phyloP scores from a whole-genome alignment of 192 early-diverging fungal genomes.

The Linnemannia hyalina region DNA sequence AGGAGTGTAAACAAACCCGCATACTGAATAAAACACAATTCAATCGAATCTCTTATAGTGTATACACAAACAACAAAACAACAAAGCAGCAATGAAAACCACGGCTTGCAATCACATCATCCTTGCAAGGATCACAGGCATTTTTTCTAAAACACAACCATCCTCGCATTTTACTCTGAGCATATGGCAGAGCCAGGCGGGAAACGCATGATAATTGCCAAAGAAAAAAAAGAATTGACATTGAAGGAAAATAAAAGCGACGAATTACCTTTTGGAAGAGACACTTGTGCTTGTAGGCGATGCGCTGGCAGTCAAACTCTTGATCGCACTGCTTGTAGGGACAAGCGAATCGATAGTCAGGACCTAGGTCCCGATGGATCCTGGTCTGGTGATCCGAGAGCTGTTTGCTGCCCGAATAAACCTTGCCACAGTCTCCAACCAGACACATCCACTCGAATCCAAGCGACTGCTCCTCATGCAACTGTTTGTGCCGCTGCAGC shows the following conservation, averaged over 20 bases:
- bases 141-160: not conserved
- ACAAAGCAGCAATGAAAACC: not conserved
- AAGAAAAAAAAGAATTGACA: not conserved
- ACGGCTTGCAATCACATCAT: constrained; percentile 5
- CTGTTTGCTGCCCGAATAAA: constrained; percentile 52
- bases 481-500: constrained; percentile 51
- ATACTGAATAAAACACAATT: not conserved
- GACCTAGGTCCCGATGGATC: constrained; percentile 52
- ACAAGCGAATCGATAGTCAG: constrained; percentile 30
- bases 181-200: constrained; percentile 1
- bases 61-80: not conserved
- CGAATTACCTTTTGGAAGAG: constrained; percentile 37
- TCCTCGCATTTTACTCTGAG: not conserved
- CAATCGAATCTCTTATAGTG: not conserved
- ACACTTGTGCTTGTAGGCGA: constrained; percentile 52
- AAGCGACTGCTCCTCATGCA: constrained; percentile 51
- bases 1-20: not conserved
- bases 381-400: constrained; percentile 50
- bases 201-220: not conserved
- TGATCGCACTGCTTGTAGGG: constrained; percentile 33
- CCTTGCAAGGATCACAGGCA: constrained; percentile 6
- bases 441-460: constrained; percentile 53
- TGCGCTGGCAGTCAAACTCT: constrained; percentile 42
- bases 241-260: not conserved
- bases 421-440: constrained; percentile 37